Evolutionary conservation across 345 rosid species (phyloP).

Genomic region (Ceriops zippeliana): DNA sequence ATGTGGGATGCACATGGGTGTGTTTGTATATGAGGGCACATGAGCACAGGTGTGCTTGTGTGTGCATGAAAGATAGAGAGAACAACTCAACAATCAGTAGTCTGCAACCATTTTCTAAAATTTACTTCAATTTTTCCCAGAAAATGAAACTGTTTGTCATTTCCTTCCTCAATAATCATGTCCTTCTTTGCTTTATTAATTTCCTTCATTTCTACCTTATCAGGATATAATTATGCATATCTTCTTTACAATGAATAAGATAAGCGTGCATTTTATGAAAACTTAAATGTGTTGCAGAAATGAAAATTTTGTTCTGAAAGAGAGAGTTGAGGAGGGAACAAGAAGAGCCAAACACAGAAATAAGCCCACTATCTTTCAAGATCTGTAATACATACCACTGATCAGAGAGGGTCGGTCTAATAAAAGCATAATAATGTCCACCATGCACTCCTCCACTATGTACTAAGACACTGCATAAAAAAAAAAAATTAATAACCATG

Average conservation of each 20-base stretch:
- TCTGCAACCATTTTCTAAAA: background rate
- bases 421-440: slow-evolving; percentile 97
- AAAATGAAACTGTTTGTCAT: background rate
- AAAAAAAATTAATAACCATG: slow-evolving; percentile 7
- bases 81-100: background rate
- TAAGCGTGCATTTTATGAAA: no score
- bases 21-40: no score
- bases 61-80: background rate
- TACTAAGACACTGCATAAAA: slow-evolving; percentile 70
- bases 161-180: background rate
- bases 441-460: slow-evolving; percentile 98
- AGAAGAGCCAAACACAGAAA: background rate
- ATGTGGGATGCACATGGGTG: no score
- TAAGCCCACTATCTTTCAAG: background rate
- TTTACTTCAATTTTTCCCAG: background rate
- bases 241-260: no score
- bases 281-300: background rate
- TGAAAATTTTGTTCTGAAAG: background rate
- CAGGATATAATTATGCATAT: no score
- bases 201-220: no score
- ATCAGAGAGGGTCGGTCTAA: slow-evolving; percentile 90
- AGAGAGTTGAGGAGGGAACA: background rate
- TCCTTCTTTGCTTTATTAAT: background rate
- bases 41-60: no score
- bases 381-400: slow-evolving; percentile 59